Base-by-base conservation (phyloP, 2,329 filamentous ascomycete species). In the Exserohilum rostratum region DNA sequence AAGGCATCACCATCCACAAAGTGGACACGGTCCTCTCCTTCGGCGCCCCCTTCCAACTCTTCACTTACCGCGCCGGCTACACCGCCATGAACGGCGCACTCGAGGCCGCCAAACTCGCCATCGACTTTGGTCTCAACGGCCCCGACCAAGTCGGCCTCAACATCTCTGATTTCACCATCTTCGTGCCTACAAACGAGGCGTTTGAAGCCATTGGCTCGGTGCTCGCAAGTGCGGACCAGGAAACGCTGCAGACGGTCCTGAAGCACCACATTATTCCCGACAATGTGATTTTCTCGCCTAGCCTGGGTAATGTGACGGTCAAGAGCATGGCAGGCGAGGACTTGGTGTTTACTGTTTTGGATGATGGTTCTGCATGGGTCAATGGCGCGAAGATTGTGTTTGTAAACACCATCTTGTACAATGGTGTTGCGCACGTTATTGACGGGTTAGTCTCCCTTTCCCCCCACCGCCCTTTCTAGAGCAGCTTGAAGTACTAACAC, bases 181-280 rank as follows among this genome's bases (percentile, higher is more conserved):
- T 96, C 63, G 88, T 90, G 1, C 92, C 92, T 0, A 86, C 84
- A 1, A 85, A 96, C 72, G 78, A 80, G 42, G 91, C 91, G 0
- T 93, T 96, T 66, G 83, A 87, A 38, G 82, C 82, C 70, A 80
- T 85, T 27, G 67, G 66, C 45, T 68, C 67, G 3, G 59, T 67
- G 13, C 53, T 69, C 2, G 53, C 52, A 17, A 47, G 56, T 2
- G 64, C 58, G 5, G 59, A 68, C 30, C n/a, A 60, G 10, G 40
- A 47, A 4, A 68, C 64, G 3, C 52, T 69, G 2, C 61, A 60
- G 47, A 53, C 62, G 2, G 67, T 68, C 11, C 66, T 69, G n/a
- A 48, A 54, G 9, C 65, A 67, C 60, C 67, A 69, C 48, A 58
- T 68, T 29, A 67, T 69, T 15, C 66, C 67, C 29, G 63, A 61